phyloP scores from a whole-genome alignment of 139 green algal species.

The Desmodesmus armatus region DNA sequence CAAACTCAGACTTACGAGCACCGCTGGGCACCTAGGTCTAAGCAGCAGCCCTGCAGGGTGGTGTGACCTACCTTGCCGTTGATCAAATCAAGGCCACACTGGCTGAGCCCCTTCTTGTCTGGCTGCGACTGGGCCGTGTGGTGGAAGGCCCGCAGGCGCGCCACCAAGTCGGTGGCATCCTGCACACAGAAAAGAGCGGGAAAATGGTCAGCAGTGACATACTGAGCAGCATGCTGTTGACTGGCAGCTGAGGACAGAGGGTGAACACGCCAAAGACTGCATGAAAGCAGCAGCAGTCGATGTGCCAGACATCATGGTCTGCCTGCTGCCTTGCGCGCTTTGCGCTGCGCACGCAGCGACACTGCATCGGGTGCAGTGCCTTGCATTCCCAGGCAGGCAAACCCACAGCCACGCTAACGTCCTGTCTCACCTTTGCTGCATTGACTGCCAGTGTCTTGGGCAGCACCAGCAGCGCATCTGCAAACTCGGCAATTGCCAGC shows the following conservation, averaged over 20 bases:
- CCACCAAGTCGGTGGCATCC: slow-evolving; percentile 90
- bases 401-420: slow-evolving; percentile 88
- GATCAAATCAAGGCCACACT: slow-evolving; percentile 86
- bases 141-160: slow-evolving; percentile 94
- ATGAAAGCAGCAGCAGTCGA: not conserved
- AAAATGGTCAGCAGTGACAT: too few species aligned
- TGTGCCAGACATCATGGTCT: not conserved
- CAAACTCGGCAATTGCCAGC: slow-evolving; percentile 97
- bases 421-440: slow-evolving; percentile 86
- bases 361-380: slow-evolving; percentile 19
- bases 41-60: too few species aligned
- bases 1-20: too few species aligned
- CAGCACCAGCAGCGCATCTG: slow-evolving; percentile 67
- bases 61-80: slow-evolving; percentile 55
- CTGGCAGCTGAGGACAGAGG: not conserved
- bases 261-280: not conserved
- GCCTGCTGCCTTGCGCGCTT: not conserved
- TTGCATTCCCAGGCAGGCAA: slow-evolving; percentile 89
- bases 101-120: slow-evolving; percentile 60
- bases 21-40: too few species aligned
- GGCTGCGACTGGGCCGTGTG: slow-evolving; percentile 76
- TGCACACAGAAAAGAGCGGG: not conserved
- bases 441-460: slow-evolving; percentile 96
- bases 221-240: too few species aligned
- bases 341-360: not conserved